A percentile compares a stretch with the other conserved stretches of the same genome.
phyloP scores from a whole-genome alignment of 2,329 filamentous ascomycete genomes.

The Plenodomus biglobosus region DNA sequence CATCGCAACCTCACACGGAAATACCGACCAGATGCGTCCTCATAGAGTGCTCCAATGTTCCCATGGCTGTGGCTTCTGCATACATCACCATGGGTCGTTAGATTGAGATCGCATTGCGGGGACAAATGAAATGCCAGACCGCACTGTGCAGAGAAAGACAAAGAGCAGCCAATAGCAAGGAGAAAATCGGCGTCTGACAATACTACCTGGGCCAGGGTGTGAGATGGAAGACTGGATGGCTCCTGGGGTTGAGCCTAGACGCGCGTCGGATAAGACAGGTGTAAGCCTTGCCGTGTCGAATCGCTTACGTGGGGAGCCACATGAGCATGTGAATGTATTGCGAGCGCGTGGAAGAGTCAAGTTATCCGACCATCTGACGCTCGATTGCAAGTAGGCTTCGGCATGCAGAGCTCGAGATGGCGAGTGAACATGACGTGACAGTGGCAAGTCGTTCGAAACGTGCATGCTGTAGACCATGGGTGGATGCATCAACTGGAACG shows the following conservation, averaged over 20 bases:
- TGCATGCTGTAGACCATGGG: background rate
- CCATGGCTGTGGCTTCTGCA: background rate
- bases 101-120: background rate
- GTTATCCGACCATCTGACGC: slow-evolving; percentile 23
- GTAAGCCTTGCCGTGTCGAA: slow-evolving; percentile 6
- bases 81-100: background rate
- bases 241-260: slow-evolving; percentile 1
- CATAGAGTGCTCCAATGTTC: background rate
- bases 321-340: slow-evolving; percentile 18
- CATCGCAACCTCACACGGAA: background rate
- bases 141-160: slow-evolving; percentile 8
- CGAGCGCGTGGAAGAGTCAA: slow-evolving; percentile 27
- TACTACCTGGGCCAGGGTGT: slow-evolving; percentile 32
- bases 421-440: slow-evolving; percentile 1
- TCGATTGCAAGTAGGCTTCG: background rate
- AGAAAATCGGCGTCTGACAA: slow-evolving; percentile 17
- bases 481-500: background rate
- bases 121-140: slow-evolving; percentile 5
- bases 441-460: background rate
- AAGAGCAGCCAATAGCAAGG: slow-evolving; percentile 11
- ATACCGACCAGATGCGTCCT: background rate
- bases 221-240: slow-evolving; percentile 15
- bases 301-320: slow-evolving; percentile 16
- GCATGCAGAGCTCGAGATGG: background rate
- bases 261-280: slow-evolving; percentile 9